Conservation (phyloP, 2,329 filamentous ascomycete species). For the Aspergillus neoniger region DNA sequence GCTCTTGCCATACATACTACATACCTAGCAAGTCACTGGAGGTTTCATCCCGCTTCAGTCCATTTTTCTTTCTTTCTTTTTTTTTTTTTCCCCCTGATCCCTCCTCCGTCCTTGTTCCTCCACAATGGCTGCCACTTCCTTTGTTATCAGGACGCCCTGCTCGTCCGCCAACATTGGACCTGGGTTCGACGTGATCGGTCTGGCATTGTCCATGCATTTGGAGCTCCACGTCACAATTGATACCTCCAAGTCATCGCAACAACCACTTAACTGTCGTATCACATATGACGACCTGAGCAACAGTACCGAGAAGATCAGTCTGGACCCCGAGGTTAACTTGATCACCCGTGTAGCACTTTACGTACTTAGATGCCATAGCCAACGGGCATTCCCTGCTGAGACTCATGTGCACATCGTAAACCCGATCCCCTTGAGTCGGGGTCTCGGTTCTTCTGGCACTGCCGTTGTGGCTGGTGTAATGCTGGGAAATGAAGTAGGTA, state of each 20-base stretch:
- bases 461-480: constrained; percentile 95
- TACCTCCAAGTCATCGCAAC: constrained; percentile 47
- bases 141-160: constrained; percentile 79
- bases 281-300: constrained; percentile 85
- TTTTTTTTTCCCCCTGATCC: background rate
- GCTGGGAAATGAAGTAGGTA: constrained; percentile 84
- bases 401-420: constrained; percentile 95
- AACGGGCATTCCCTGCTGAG: constrained; percentile 78
- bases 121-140: constrained; percentile 46
- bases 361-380: constrained; percentile 86
- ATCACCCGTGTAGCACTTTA: constrained; percentile 94
- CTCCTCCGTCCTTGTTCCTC: constrained; percentile 1
- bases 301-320: constrained; percentile 70
- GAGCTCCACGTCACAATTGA: constrained; percentile 82
- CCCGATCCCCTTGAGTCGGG: constrained; percentile 88
- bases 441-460: constrained; percentile 91
- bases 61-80: background rate
- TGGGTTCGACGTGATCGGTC: constrained; percentile 93
- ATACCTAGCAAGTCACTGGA: background rate
- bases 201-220: constrained; percentile 90
- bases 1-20: background rate
- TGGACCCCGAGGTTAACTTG: constrained; percentile 84
- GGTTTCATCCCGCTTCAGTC: background rate
- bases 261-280: constrained; percentile 69
- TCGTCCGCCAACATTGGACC: constrained; percentile 98